A percentile compares a stretch with the other conserved stretches of the same genome.
These are phyloP conservation scores for Backusella westeae DNA, from an alignment of 192 early-diverging fungal genomes.

Conservation along the genomic window DNA sequence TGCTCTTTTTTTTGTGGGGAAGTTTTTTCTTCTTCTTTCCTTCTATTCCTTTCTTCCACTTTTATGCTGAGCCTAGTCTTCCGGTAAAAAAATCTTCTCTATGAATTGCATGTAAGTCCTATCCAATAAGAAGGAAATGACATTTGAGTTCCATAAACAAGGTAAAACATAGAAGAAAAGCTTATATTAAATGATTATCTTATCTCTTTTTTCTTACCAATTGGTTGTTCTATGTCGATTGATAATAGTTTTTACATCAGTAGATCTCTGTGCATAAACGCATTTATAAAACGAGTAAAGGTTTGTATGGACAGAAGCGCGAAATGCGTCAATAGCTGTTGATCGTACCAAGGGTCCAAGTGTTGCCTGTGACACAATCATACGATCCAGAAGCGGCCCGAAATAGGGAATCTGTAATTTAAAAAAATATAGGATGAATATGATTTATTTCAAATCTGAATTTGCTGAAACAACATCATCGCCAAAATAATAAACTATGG, in stretches of 20 bases:
- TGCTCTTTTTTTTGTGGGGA: neutral
- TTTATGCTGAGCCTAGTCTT: constrained; percentile 19
- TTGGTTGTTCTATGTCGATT: constrained; percentile 55
- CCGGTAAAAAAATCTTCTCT: constrained; percentile 32
- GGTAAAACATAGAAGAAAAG: neutral
- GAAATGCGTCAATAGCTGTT: constrained; percentile 78
- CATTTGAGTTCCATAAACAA: neutral
- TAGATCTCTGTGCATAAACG: constrained; percentile 55
- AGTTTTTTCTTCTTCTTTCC: neutral
- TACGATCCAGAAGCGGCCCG: constrained; percentile 82
- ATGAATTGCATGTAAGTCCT: constrained; percentile 37
- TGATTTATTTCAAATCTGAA: neutral
- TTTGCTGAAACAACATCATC: neutral
- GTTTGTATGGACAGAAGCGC: constrained; percentile 37
- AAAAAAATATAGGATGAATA: neutral
- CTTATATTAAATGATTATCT: neutral
- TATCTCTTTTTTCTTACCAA: constrained; percentile 31
- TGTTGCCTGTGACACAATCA: constrained; percentile 70
- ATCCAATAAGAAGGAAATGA: neutral
- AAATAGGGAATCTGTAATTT: constrained; percentile 63
- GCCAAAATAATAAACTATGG: neutral
- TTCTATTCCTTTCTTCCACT: neutral
- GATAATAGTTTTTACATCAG: constrained; percentile 56
- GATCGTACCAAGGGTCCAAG: constrained; percentile 78
- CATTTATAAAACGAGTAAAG: constrained; percentile 47